A percentile compares a stretch with the other conserved stretches of the same genome.
phyloP scores from a whole-genome alignment of 371 early-diverging fungal species.

The Quaeritorhiza haematococci region DNA sequence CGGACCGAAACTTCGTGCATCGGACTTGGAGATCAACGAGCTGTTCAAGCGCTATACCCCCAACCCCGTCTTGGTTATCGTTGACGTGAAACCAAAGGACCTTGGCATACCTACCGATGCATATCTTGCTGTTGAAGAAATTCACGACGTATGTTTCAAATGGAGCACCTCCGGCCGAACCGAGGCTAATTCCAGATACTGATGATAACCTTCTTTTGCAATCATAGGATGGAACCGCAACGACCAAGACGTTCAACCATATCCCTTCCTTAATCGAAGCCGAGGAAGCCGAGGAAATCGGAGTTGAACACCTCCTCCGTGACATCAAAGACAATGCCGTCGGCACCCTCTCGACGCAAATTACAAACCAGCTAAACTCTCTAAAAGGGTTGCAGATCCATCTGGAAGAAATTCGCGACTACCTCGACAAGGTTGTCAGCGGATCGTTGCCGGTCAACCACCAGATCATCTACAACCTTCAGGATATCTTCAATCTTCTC shows the following conservation, averaged over 20 bases:
- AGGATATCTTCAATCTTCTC: slow-evolving; percentile 92
- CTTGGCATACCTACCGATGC: slow-evolving; percentile 93
- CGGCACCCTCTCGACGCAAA: slow-evolving; percentile 86
- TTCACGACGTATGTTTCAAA: slow-evolving; percentile 72
- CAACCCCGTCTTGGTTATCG: slow-evolving; percentile 91
- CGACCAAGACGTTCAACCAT: slow-evolving; percentile 93
- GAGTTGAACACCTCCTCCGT: slow-evolving; percentile 98
- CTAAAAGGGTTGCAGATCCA: slow-evolving; percentile 80
- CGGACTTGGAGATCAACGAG: slow-evolving; percentile 98
- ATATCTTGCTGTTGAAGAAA: slow-evolving; percentile 90
- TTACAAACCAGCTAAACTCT: slow-evolving; percentile 83
- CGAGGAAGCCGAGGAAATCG: slow-evolving; percentile 99
- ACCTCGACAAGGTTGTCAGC: slow-evolving; percentile 81
- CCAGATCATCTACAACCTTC: slow-evolving; percentile 91
- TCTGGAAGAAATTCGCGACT: slow-evolving; percentile 78
- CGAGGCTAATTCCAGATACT: too few species aligned
- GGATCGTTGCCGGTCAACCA: slow-evolving; percentile 88
- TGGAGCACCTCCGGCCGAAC: neutral
- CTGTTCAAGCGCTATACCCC: slow-evolving; percentile 90
- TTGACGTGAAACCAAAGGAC: slow-evolving; percentile 90
- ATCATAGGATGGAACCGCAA: slow-evolving; percentile 94
- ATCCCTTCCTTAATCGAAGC: slow-evolving; percentile 94
- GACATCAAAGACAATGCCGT: slow-evolving; percentile 96
- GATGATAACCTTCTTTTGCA: too few species aligned
- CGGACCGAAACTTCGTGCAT: slow-evolving; percentile 94